Percentiles rank a stretch among this genome's conserved stretches.
These are phyloP conservation scores for Talaromyces rugulosus DNA, from an alignment of 2,329 filamentous ascomycete genomes.

Conservation along the genomic window DNA sequence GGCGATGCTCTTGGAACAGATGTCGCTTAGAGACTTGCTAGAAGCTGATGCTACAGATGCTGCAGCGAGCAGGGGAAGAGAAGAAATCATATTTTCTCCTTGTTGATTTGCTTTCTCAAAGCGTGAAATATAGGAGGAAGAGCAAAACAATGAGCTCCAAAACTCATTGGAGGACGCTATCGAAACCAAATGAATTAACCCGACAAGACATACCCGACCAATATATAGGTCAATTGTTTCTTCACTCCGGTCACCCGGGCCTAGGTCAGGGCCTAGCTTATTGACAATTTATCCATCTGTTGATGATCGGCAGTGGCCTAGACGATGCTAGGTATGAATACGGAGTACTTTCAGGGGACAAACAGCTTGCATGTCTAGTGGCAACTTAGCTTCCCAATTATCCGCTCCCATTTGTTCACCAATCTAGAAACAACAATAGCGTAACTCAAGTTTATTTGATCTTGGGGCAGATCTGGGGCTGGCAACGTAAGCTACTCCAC, in stretches of 20 bases:
- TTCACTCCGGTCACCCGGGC: neutral
- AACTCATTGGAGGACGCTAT: no score
- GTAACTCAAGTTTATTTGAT: neutral
- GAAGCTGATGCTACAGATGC: neutral
- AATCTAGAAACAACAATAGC: neutral
- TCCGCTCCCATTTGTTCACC: neutral
- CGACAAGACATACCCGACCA: no score
- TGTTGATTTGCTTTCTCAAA: neutral
- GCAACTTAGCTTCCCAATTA: neutral
- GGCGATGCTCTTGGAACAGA: constrained; percentile 36
- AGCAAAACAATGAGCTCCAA: neutral
- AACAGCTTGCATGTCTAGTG: neutral
- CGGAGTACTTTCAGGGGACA: neutral
- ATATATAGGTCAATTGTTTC: neutral
- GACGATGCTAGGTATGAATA: neutral
- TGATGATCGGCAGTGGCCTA: neutral
- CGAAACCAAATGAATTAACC: no score
- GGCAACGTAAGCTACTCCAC: neutral
- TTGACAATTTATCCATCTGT: neutral
- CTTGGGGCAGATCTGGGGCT: neutral
- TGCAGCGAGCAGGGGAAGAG: neutral
- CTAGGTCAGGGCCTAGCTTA: neutral
- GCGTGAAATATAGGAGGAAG: neutral
- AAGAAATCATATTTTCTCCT: neutral
- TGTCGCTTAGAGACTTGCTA: constrained; percentile 25